Base-by-base conservation (phyloP, 192 early-diverging fungal species). In the Umbelopsis sp. region DNA sequence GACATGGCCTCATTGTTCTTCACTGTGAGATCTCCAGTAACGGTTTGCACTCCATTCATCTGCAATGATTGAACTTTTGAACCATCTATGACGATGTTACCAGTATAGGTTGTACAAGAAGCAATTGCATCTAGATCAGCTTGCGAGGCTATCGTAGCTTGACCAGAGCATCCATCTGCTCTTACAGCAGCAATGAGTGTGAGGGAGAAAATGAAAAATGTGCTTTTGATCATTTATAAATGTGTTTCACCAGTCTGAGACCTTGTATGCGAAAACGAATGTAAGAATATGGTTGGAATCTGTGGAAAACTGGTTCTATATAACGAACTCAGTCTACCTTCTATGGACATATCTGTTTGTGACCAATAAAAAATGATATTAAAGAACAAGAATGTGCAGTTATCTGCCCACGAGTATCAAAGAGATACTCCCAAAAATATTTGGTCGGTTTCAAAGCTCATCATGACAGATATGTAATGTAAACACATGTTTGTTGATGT, bases 41-140 rank as follows among this genome's bases (percentile, higher is more conserved):
- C 29, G 10, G 68, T 51, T 41, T 81, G 45, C 1, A 81, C 47
- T 36, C 75, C 75, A 17, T 70, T 45, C 34, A 81, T 17, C 16
- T 22, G 50, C 38, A 81, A 29, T 8, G 67, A 22, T 16, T 36
- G 20, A 4, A 12, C 44, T 16, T 49, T 25, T 17, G 45, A 36
- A 16, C 34, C 45, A 25, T 72, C 70, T 22, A 81, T 69, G 16
- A 65, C 71, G n/a, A 81, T 76, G 32, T 53, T 69, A 21, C 79
- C 79, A 26, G 21, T 68, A 31, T 68, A 81, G 3, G 26, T 38
- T 3, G 24, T 31, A 20, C 79, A 81, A 25, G 26, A 22, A 8
- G 51, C 68, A 20, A 81, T 50, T 20, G 65, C 45, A 59, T 76
- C 75, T 21, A 81, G 50, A 45, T 81, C 79, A 22, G 11, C 69